phyloP scores from a whole-genome alignment of 139 green algal genomes.

The Cymbomonas tetramitiformis region DNA sequence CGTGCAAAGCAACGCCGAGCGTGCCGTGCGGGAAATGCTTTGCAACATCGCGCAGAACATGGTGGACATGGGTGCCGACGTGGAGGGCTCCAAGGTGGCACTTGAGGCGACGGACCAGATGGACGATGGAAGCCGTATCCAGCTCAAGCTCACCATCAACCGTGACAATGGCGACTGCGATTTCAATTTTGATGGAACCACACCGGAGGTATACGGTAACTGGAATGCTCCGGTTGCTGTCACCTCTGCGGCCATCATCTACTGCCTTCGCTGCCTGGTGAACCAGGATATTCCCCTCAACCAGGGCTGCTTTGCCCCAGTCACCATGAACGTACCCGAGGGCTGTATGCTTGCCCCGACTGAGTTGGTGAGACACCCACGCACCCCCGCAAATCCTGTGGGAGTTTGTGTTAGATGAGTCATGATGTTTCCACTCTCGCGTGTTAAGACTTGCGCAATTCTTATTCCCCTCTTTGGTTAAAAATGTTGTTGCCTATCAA shows the following conservation, averaged over 20 bases:
- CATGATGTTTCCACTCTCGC: no score
- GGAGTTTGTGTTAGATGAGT: not conserved
- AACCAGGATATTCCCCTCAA: conserved; percentile 46
- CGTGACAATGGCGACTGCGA: conserved; percentile 37
- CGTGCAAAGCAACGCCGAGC: conserved; percentile 79
- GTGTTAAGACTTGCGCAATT: no score
- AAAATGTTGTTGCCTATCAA: no score
- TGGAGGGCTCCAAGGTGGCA: not conserved
- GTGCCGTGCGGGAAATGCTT: conserved; percentile 44
- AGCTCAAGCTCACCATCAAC: conserved; percentile 66
- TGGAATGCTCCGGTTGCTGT: conserved; percentile 84
- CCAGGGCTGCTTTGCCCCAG: conserved; percentile 30
- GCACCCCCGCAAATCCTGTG: not conserved
- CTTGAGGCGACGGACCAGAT: conserved; percentile 68
- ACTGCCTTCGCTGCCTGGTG: conserved; percentile 77
- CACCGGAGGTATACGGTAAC: conserved; percentile 81
- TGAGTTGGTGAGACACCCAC: no score
- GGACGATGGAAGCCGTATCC: conserved; percentile 84
- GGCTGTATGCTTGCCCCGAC: conserved; percentile 37
- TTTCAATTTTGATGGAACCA: conserved; percentile 84
- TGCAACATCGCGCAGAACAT: not conserved
- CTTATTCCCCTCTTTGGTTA: no score
- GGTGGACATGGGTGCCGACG: not conserved
- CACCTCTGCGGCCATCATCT: conserved; percentile 82
- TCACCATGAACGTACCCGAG: conserved; percentile 39